A percentile compares a stretch with the other conserved stretches of the same genome.
Conservation (phyloP, 1,139 yeast genomes). For the Blastobotrys malaysiensis region DNA sequence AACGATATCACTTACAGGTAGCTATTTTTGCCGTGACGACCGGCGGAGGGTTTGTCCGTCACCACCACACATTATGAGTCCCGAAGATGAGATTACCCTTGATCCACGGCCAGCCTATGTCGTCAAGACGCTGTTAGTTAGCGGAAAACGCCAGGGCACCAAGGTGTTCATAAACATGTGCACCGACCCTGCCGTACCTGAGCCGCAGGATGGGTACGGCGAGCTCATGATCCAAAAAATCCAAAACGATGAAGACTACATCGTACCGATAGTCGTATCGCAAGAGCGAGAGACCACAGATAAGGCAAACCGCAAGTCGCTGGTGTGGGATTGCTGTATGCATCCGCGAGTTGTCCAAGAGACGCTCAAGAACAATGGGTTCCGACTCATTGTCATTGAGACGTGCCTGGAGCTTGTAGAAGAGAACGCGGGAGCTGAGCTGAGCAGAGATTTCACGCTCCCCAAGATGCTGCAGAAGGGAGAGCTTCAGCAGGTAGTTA, state of each 20-base stretch:
- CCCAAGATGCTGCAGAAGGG: constrained; percentile 33
- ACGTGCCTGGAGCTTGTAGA: constrained; percentile 34
- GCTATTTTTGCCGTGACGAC: too few relatives aligned
- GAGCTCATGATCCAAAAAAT: constrained; percentile 54
- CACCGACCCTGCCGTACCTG: constrained; percentile 57
- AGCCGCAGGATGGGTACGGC: constrained; percentile 37
- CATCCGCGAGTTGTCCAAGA: constrained; percentile 31
- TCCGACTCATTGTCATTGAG: constrained; percentile 58
- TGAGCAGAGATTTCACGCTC: constrained; percentile 23
- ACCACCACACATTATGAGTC: not conserved
- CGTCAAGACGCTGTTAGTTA: constrained; percentile 51
- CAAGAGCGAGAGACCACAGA: constrained; percentile 50
- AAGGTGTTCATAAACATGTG: constrained; percentile 81
- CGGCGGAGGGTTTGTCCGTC: too few relatives aligned
- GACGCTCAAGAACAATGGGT: constrained; percentile 53
- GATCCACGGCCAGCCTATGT: constrained; percentile 60
- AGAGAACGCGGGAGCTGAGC: constrained; percentile 20
- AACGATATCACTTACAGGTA: too few relatives aligned
- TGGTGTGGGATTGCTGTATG: constrained; percentile 65
- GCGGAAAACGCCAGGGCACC: constrained; percentile 37
- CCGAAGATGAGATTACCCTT: constrained; percentile 24
- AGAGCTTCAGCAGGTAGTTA: constrained; percentile 22
- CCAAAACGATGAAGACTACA: constrained; percentile 74
- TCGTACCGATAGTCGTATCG: constrained; percentile 72
- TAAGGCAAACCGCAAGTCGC: constrained; percentile 60